phyloP scores from a whole-genome alignment of 768 basidiomycete genomes.

The Naganishia onofrii region DNA sequence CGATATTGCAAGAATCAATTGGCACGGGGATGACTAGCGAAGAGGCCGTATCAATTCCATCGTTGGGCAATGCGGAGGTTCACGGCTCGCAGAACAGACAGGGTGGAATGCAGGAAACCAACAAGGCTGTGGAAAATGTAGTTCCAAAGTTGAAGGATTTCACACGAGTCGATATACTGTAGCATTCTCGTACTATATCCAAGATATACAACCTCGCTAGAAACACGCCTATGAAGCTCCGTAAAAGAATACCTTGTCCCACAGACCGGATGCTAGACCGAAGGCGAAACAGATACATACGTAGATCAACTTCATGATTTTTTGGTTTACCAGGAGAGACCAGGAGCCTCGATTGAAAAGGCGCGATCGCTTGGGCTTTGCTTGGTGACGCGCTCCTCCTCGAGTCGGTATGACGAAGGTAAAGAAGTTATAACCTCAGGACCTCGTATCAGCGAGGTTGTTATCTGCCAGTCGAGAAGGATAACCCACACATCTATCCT shows the following conservation, averaged over 20 bases:
- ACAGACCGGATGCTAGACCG: too few species aligned
- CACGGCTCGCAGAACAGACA: neutral
- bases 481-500: neutral
- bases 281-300: too few species aligned
- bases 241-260: too few species aligned
- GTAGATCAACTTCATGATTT: too few species aligned
- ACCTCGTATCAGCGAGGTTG: too few species aligned
- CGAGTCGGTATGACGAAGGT: neutral
- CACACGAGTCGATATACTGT: neutral
- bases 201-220: neutral
- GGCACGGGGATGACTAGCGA: neutral
- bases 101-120: neutral
- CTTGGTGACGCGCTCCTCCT: neutral
- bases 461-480: too few species aligned
- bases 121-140: neutral
- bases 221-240: too few species aligned
- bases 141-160: neutral
- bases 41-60: neutral
- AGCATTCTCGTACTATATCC: neutral
- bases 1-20: conserved; percentile 5
- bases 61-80: neutral
- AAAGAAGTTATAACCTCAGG: neutral
- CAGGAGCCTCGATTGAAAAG: neutral
- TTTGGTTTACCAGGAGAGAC: too few species aligned
- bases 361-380: neutral